These are phyloP conservation scores for Alternaria consortialis DNA, from an alignment of 2,329 filamentous ascomycete species.

Conservation along the genomic window DNA sequence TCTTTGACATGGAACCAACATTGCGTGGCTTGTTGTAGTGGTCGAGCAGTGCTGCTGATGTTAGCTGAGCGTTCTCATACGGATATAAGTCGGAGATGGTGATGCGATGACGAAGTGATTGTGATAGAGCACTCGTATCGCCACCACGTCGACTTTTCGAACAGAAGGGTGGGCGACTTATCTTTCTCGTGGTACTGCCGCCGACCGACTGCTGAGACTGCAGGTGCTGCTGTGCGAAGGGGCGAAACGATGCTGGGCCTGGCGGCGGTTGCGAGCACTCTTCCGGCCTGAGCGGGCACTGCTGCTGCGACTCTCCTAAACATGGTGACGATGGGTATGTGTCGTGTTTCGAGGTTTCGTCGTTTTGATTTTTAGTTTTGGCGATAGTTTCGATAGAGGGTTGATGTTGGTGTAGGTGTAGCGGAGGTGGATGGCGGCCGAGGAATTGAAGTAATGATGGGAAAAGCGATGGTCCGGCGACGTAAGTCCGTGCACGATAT, in stretches of 20 bases:
- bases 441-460: slow-evolving; percentile 29
- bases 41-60: slow-evolving; percentile 68
- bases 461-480: slow-evolving; percentile 28
- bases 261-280: slow-evolving; percentile 59
- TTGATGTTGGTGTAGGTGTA: slow-evolving; percentile 33
- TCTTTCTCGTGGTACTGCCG: slow-evolving; percentile 73
- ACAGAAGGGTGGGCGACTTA: slow-evolving; percentile 51
- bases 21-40: slow-evolving; percentile 84
- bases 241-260: slow-evolving; percentile 60
- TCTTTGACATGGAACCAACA: slow-evolving; percentile 81
- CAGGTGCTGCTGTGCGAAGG: slow-evolving; percentile 55
- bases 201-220: slow-evolving; percentile 51
- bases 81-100: not conserved
- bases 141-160: slow-evolving; percentile 19
- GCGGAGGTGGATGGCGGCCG: slow-evolving; percentile 32
- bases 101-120: slow-evolving; percentile 12
- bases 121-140: slow-evolving; percentile 14
- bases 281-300: slow-evolving; percentile 62
- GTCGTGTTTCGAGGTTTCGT: slow-evolving; percentile 13
- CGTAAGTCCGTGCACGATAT: slow-evolving; percentile 35
- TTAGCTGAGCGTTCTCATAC: slow-evolving; percentile 49
- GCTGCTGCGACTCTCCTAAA: slow-evolving; percentile 65
- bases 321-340: slow-evolving; percentile 55
- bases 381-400: slow-evolving; percentile 13
- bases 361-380: not conserved